phyloP scores from a whole-genome alignment of 2,329 filamentous ascomycete genomes.

The Cryphonectria naterciae region DNA sequence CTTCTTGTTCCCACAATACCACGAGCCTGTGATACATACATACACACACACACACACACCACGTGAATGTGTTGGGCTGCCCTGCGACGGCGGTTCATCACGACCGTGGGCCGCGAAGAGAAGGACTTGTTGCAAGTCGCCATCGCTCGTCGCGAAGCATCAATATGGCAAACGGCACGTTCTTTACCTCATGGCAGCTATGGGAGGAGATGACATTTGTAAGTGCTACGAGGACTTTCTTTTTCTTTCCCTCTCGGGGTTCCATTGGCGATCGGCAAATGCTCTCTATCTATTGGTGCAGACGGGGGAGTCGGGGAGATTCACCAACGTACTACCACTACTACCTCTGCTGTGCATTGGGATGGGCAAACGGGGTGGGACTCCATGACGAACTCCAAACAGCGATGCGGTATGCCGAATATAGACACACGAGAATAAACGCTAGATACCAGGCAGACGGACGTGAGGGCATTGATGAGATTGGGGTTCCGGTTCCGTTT shows the following conservation, averaged over 20 bases:
- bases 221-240: too few species aligned
- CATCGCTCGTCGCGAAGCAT: background rate
- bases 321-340: background rate
- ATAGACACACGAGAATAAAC: too few species aligned
- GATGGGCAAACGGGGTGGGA: too few species aligned
- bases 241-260: too few species aligned
- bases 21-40: slow-evolving; percentile 2
- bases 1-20: background rate
- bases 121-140: background rate
- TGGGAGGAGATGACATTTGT: slow-evolving; percentile 94
- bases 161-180: slow-evolving; percentile 47
- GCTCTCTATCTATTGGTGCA: background rate
- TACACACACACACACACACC: background rate
- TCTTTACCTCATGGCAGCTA: slow-evolving; percentile 73
- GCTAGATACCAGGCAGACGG: background rate
- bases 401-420: background rate
- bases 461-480: background rate
- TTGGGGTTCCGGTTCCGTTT: too few species aligned
- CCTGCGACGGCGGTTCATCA: background rate
- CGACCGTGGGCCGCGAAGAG: background rate
- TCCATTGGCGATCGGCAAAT: background rate
- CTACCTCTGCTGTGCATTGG: background rate
- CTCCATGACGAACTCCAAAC: background rate
- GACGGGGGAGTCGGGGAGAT: background rate
- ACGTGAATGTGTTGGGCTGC: slow-evolving; percentile 1